phyloP scores from a whole-genome alignment of 352 stramenopile species.

The Phytophthora crassamura region DNA sequence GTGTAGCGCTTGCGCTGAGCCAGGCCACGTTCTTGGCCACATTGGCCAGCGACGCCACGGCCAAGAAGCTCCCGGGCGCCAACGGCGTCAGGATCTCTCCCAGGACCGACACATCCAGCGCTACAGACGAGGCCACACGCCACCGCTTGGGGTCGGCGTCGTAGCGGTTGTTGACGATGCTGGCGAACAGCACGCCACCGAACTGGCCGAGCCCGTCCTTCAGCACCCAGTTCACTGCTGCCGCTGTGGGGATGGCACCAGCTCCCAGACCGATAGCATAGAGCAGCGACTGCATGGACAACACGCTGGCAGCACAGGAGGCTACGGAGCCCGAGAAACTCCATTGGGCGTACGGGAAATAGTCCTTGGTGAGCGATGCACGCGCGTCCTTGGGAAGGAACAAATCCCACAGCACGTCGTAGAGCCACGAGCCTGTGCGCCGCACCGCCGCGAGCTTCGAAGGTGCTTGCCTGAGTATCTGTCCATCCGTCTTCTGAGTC shows the following conservation, averaged over 20 bases:
- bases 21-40: constrained; percentile 97
- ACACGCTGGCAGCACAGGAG: constrained; percentile 85
- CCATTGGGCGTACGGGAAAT: constrained; percentile 90
- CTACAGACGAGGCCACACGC: constrained; percentile 90
- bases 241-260: constrained; percentile 86
- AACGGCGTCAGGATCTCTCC: constrained; percentile 92
- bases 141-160: constrained; percentile 96
- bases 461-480: neutral
- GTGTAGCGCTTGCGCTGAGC: constrained; percentile 93
- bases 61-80: constrained; percentile 86
- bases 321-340: constrained; percentile 84
- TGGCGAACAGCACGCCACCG: constrained; percentile 94
- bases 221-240: constrained; percentile 96
- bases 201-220: constrained; percentile 98
- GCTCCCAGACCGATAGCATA: constrained; percentile 94
- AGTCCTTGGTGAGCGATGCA: constrained; percentile 83
- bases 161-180: constrained; percentile 92
- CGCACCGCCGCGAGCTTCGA: constrained; percentile 26
- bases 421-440: constrained; percentile 41
- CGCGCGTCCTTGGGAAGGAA: constrained; percentile 92
- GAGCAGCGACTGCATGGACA: constrained; percentile 95
- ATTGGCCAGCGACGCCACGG: constrained; percentile 90
- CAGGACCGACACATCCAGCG: constrained; percentile 91
- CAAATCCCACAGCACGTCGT: constrained; percentile 73
- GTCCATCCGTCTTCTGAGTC: constrained; percentile 7